Evolutionary conservation across 768 basidiomycete species (phyloP).

Genomic region (Suillus luteus): DNA sequence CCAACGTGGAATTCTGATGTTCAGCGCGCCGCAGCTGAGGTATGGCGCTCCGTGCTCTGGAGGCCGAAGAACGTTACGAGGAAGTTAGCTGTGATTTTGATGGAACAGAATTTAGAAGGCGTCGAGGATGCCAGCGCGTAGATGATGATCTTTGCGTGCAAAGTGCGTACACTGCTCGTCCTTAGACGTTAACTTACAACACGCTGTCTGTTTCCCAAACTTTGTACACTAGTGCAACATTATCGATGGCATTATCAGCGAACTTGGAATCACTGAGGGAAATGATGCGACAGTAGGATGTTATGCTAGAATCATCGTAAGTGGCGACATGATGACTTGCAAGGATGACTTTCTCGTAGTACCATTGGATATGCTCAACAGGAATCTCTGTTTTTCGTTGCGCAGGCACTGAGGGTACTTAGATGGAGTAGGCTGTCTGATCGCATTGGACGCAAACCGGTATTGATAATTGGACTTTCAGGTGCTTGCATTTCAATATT

Average conservation of each 20-base stretch:
- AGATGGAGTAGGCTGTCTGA: neutral
- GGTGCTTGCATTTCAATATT: neutral
- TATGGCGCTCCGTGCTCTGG: constrained; percentile 80
- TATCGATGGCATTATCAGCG: constrained; percentile 63
- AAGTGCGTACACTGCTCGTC: constrained; percentile 42
- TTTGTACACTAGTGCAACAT: constrained; percentile 72
- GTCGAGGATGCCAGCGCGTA: constrained; percentile 71
- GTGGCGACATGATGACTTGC: too few species aligned
- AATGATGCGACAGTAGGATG: too few species aligned
- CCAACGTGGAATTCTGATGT: constrained; percentile 69
- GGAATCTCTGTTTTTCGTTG: neutral
- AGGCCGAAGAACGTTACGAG: constrained; percentile 64
- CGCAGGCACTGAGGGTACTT: neutral
- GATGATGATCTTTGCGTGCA: constrained; percentile 77
- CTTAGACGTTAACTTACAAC: constrained; percentile 4
- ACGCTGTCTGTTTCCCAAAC: constrained; percentile 73
- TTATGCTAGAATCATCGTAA: too few species aligned
- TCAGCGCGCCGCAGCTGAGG: constrained; percentile 79
- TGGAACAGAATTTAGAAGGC: constrained; percentile 51
- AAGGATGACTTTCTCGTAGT: too few species aligned
- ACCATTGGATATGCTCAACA: too few species aligned
- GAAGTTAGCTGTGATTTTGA: constrained; percentile 54
- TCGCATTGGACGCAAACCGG: neutral
- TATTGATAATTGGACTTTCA: neutral
- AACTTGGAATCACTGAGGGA: too few species aligned